Percentiles rank a stretch among this genome's conserved stretches.
phyloP scores from a whole-genome alignment of 805 yeast species.

The Debaryomyces prosopidis region DNA sequence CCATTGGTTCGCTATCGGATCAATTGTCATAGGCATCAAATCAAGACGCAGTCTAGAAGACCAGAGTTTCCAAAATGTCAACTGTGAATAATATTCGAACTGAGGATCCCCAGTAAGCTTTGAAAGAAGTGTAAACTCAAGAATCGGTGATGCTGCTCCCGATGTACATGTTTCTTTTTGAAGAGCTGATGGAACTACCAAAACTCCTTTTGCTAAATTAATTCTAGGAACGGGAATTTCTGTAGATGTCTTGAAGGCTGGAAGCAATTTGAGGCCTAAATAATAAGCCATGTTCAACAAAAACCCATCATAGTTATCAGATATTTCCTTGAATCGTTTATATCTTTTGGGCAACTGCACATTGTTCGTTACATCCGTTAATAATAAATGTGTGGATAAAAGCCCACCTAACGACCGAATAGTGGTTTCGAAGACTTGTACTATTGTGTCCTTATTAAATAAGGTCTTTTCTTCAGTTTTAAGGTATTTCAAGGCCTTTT shows the following conservation, averaged over 20 bases:
- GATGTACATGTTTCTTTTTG: slow-evolving; percentile 78
- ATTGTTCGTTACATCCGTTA: slow-evolving; percentile 24
- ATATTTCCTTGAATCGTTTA: slow-evolving; percentile 24
- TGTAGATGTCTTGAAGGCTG: slow-evolving; percentile 64
- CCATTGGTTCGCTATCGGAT: slow-evolving; percentile 58
- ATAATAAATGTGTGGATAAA: slow-evolving; percentile 66
- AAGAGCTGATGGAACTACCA: slow-evolving; percentile 41
- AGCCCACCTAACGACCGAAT: slow-evolving; percentile 84
- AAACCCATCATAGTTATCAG: slow-evolving; percentile 62
- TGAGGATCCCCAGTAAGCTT: slow-evolving; percentile 70
- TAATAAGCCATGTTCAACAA: slow-evolving; percentile 72
- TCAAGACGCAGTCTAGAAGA: slow-evolving; percentile 57
- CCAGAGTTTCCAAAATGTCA: slow-evolving; percentile 75
- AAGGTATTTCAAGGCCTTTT: slow-evolving; percentile 27
- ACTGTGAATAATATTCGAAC: slow-evolving; percentile 62
- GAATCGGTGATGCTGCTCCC: slow-evolving; percentile 80
- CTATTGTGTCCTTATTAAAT: slow-evolving; percentile 66
- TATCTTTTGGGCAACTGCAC: slow-evolving; percentile 25
- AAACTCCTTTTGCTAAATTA: slow-evolving; percentile 58
- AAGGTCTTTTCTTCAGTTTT: slow-evolving; percentile 38
- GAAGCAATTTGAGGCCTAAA: slow-evolving; percentile 67
- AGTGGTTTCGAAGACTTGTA: slow-evolving; percentile 86
- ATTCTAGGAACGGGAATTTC: slow-evolving; percentile 81
- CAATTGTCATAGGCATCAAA: slow-evolving; percentile 76
- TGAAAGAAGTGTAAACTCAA: slow-evolving; percentile 79